phyloP scores from a whole-genome alignment of 2,329 filamentous ascomycete species.

The Thielaviopsis punctulata region DNA sequence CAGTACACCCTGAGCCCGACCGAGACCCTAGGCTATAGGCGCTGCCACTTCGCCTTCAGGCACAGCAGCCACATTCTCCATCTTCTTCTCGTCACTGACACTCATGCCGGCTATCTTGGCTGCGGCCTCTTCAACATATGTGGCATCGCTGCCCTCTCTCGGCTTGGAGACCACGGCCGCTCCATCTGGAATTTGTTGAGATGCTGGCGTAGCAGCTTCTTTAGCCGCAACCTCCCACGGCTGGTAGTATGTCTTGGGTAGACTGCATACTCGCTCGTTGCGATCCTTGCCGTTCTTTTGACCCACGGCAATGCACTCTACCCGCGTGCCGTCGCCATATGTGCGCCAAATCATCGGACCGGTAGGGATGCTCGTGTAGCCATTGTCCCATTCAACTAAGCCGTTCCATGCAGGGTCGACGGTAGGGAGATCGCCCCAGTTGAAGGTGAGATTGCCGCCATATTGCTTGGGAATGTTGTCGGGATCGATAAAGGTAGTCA shows the following conservation, averaged over 20 bases:
- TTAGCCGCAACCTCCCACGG: slow-evolving; percentile 9
- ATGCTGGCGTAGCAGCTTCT: not conserved
- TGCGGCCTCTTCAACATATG: not conserved
- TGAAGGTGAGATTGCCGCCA: slow-evolving; percentile 70
- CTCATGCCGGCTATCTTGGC: slow-evolving; percentile 10
- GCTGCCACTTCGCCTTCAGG: slow-evolving; percentile 2
- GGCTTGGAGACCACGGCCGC: not conserved
- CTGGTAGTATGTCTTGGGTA: slow-evolving; percentile 27
- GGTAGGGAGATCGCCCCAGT: slow-evolving; percentile 57
- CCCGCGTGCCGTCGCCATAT: slow-evolving; percentile 25
- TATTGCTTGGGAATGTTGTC: slow-evolving; percentile 78
- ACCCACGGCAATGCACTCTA: slow-evolving; percentile 39
- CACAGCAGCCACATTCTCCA: slow-evolving; percentile 5
- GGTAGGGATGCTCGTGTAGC: slow-evolving; percentile 32
- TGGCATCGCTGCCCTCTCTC: slow-evolving; percentile 3
- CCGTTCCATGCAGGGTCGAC: slow-evolving; percentile 46
- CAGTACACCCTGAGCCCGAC: not conserved
- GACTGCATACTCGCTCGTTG: slow-evolving; percentile 31
- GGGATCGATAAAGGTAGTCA: slow-evolving; percentile 65
- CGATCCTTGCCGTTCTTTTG: slow-evolving; percentile 27
- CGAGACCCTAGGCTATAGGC: not conserved
- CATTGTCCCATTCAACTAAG: slow-evolving; percentile 34
- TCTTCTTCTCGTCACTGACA: slow-evolving; percentile 15
- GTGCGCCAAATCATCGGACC: slow-evolving; percentile 42
- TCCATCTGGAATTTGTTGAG: not conserved